Evolutionary conservation across 2,329 filamentous ascomycete genomes (phyloP).

Genomic region (Pleurostoma richardsiae): DNA sequence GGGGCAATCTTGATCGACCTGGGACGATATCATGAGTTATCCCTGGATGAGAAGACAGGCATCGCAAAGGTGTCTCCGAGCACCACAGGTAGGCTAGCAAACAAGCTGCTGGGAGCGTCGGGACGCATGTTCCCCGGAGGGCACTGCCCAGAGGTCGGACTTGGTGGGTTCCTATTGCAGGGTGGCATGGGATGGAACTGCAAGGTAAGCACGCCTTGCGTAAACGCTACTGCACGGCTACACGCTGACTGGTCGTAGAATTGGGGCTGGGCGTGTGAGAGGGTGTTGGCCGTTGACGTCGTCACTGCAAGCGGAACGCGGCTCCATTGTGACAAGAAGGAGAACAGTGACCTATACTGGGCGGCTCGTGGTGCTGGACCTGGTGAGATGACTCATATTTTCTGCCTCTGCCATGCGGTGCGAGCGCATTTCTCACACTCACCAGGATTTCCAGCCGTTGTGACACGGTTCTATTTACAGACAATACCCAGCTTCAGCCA

Average conservation of each 20-base stretch:
- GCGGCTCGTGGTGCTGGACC: neutral
- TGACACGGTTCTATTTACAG: neutral
- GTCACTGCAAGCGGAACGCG: neutral
- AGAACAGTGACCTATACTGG: neutral
- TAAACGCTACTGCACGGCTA: too few relatives aligned
- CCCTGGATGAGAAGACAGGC: neutral
- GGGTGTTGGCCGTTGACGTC: neutral
- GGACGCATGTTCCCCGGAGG: neutral
- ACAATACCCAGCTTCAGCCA: neutral
- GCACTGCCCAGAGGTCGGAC: neutral
- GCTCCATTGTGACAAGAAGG: neutral
- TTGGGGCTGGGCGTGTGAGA: neutral
- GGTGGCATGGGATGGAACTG: neutral
- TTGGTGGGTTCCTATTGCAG: neutral
- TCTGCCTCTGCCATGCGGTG: neutral
- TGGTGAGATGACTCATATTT: neutral
- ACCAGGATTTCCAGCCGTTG: neutral
- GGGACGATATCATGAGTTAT: neutral
- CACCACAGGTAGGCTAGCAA: neutral
- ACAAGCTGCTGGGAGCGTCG: neutral
- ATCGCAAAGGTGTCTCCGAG: neutral
- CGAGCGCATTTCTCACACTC: neutral
- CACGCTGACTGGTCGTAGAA: neutral
- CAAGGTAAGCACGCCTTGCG: neutral
- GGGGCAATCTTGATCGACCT: slow-evolving; percentile 26